These are phyloP conservation scores for Candolleomyces eurysporus DNA, from an alignment of 768 basidiomycete species.

Conservation along the genomic window DNA sequence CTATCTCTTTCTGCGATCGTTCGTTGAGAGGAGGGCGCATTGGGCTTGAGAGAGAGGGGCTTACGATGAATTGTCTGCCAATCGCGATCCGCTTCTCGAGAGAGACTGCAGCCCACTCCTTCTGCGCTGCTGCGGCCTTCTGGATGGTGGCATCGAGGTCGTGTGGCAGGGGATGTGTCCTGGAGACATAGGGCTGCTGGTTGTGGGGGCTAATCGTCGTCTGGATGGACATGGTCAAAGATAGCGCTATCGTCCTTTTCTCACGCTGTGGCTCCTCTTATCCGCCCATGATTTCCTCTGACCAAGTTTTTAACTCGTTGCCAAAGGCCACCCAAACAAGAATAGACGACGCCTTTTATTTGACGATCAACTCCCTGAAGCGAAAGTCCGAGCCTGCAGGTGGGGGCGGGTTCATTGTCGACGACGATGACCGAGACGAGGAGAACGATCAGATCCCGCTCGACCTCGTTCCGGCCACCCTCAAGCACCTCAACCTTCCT, in stretches of 20 bases:
- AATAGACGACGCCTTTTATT: neutral
- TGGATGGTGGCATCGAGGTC: constrained; percentile 64
- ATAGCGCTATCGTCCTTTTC: neutral
- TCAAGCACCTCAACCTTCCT: constrained; percentile 61
- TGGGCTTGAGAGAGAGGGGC: neutral
- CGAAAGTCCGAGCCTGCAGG: constrained; percentile 2
- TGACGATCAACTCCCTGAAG: neutral
- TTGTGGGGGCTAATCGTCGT: constrained; percentile 85
- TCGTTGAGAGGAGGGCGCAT: neutral
- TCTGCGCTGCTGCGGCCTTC: constrained; percentile 65
- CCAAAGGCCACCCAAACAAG: neutral
- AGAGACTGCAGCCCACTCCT: constrained; percentile 69
- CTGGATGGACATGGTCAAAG: constrained; percentile 45
- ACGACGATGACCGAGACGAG: constrained; percentile 12
- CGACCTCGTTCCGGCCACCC: constrained; percentile 56
- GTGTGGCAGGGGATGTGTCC: constrained; percentile 57
- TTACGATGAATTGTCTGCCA: constrained; percentile 42
- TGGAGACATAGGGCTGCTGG: constrained; percentile 65
- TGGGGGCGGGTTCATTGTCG: constrained; percentile 32
- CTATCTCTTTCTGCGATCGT: constrained; percentile 44
- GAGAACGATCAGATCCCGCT: constrained; percentile 44
- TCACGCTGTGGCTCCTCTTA: neutral
- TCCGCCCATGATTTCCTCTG: neutral
- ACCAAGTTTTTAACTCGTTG: neutral
- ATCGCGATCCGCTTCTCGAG: constrained; percentile 72